A percentile compares a stretch with the other conserved stretches of the same genome.
Evolutionary conservation across 495 filamentous ascomycete genomes (phyloP).

Genomic region (Neurospora africana): DNA sequence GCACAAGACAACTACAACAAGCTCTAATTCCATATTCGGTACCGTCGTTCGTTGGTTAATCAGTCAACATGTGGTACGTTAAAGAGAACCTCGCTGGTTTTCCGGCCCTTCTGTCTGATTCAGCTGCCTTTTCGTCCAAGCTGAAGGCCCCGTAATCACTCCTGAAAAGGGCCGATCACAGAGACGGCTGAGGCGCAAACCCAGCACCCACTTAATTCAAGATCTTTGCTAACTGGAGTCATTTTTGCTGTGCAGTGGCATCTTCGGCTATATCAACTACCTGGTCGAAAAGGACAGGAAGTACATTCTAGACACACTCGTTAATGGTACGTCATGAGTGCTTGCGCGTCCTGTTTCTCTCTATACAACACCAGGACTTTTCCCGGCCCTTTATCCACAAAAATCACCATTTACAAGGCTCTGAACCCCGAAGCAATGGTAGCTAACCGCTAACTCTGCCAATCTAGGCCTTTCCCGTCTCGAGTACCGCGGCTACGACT

Average conservation of each 20-base stretch:
- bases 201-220: not conserved
- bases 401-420: constrained; percentile 3
- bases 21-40: constrained; percentile 2
- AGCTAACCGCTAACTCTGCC: constrained; percentile 14
- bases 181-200: not conserved
- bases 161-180: not conserved
- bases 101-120: not conserved
- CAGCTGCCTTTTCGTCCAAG: not conserved
- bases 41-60: constrained; percentile 16
- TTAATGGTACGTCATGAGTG: constrained; percentile 58
- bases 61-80: constrained; percentile 27
- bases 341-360: constrained; percentile 2
- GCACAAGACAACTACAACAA: not conserved
- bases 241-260: constrained; percentile 54
- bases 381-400: constrained; percentile 6
- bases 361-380: not conserved
- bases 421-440: constrained; percentile 3
- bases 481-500: constrained; percentile 96
- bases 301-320: constrained; percentile 87
- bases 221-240: not conserved
- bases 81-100: constrained; percentile 7
- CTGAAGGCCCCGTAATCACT: not conserved
- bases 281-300: constrained; percentile 93
- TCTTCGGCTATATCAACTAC: constrained; percentile 94
- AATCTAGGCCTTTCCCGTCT: constrained; percentile 62